Percentiles rank a stretch among this genome's conserved stretches.
Evolutionary conservation across 2,329 filamentous ascomycete species (phyloP).

Genomic region (Cercospora zeae-maydis): DNA sequence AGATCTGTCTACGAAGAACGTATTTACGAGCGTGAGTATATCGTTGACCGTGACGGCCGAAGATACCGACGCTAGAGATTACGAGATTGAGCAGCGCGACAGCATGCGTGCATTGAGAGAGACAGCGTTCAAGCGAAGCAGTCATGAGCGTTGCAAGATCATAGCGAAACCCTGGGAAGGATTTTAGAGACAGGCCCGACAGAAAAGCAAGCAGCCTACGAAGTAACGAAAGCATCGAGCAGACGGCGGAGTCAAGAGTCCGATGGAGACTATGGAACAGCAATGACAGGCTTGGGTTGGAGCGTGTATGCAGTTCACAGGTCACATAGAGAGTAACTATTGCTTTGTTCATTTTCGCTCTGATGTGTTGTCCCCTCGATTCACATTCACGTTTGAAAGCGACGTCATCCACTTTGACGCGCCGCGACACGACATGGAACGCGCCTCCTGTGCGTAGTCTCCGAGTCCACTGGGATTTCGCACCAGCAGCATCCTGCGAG

Average conservation of each 20-base stretch:
- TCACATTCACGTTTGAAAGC: background rate
- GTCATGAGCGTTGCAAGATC: background rate
- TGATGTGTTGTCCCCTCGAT: background rate
- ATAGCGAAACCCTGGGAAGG: constrained; percentile 10
- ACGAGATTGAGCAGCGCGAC: background rate
- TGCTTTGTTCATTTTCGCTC: background rate
- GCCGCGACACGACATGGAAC: background rate
- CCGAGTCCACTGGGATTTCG: background rate
- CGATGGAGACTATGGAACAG: background rate
- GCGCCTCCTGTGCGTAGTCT: background rate
- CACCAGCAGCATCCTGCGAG: background rate
- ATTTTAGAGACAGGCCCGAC: constrained; percentile 9
- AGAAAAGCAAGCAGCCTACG: constrained; percentile 10
- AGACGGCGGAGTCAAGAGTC: background rate
- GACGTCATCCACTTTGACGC: constrained; percentile 2
- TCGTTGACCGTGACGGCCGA: constrained; percentile 53
- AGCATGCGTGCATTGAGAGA: constrained; percentile 5
- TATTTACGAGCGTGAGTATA: constrained; percentile 64
- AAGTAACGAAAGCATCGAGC: constrained; percentile 10
- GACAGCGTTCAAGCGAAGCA: constrained; percentile 11
- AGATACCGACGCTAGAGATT: constrained; percentile 20
- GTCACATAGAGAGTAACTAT: background rate
- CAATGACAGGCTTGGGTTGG: background rate
- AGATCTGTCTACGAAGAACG: constrained; percentile 57
- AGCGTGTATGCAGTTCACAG: background rate